A percentile compares a stretch with the other conserved stretches of the same genome.
These are phyloP conservation scores for Apophysomyces elegans DNA, from an alignment of 371 early-diverging fungal species.

Conservation along the genomic window DNA sequence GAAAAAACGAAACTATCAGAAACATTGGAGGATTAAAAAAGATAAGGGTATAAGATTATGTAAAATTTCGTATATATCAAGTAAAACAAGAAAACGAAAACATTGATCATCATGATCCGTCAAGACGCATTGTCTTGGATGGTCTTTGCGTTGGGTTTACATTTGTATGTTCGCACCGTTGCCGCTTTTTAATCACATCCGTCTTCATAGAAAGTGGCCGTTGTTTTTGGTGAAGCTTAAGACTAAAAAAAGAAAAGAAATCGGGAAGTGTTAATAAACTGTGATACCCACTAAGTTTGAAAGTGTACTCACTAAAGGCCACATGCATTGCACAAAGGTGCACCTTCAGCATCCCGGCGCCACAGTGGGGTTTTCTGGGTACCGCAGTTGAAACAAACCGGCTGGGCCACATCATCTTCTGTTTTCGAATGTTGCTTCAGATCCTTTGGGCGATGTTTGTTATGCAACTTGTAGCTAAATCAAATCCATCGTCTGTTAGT, in stretches of 20 bases:
- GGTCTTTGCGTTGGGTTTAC: background rate
- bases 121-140: conserved; percentile 2
- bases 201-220: conserved; percentile 83
- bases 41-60: background rate
- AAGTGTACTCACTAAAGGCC: conserved; percentile 83
- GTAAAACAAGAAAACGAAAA: too few species aligned
- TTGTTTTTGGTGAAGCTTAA: conserved; percentile 85
- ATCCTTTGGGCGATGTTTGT: conserved; percentile 60
- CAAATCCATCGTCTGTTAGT: background rate
- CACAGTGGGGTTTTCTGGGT: conserved; percentile 94
- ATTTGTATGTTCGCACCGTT: conserved; percentile 14
- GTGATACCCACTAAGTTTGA: background rate
- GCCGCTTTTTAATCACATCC: conserved; percentile 65
- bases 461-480: conserved; percentile 66
- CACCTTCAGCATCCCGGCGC: conserved; percentile 87
- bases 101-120: background rate
- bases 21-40: background rate
- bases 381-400: conserved; percentile 85
- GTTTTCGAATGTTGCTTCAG: conserved; percentile 25
- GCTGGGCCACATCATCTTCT: conserved; percentile 39
- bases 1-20: background rate
- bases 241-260: conserved; percentile 15
- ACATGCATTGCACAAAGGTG: conserved; percentile 95
- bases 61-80: too few species aligned
- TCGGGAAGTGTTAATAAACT: background rate